phyloP scores from a whole-genome alignment of 2,329 filamentous ascomycete genomes.

The Colletotrichum filicis region DNA sequence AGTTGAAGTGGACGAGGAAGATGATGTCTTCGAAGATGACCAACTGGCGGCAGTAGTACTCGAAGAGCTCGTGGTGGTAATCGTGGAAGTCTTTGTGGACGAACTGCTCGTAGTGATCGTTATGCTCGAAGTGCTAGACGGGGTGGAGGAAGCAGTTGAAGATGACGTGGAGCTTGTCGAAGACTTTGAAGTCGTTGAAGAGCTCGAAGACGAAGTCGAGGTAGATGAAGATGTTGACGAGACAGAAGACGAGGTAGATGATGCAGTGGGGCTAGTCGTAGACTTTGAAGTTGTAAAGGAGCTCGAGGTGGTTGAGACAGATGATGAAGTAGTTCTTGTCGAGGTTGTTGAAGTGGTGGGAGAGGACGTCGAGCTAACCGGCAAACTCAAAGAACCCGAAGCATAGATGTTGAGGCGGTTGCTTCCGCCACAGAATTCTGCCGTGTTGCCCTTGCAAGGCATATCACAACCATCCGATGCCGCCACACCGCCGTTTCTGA shows the following conservation, averaged over 20 bases:
- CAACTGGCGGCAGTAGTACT: background rate
- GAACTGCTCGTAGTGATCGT: too few species aligned
- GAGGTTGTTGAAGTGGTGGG: background rate
- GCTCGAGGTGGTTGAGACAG: background rate
- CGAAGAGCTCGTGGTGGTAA: background rate
- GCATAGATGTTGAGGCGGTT: conserved; percentile 47
- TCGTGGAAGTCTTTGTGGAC: too few species aligned
- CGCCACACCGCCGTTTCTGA: conserved; percentile 40
- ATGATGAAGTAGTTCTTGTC: background rate
- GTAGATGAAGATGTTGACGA: background rate
- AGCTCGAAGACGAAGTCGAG: background rate
- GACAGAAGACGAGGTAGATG: background rate
- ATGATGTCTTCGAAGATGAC: background rate
- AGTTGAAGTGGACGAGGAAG: background rate
- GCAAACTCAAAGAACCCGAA: background rate
- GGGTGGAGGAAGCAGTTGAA: background rate
- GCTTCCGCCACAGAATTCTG: conserved; percentile 45
- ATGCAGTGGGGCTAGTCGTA: background rate
- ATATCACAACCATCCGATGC: conserved; percentile 45
- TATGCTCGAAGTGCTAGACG: background rate
- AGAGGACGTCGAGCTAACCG: background rate
- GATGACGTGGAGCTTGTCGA: background rate
- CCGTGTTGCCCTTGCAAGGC: conserved; percentile 44
- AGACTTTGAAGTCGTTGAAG: background rate
- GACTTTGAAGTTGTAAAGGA: background rate